Evolutionary conservation across 352 stramenopile species (phyloP), one percentile per base, ranked within the genome.

Genomic region (Saprolegnia diclina): DNA sequence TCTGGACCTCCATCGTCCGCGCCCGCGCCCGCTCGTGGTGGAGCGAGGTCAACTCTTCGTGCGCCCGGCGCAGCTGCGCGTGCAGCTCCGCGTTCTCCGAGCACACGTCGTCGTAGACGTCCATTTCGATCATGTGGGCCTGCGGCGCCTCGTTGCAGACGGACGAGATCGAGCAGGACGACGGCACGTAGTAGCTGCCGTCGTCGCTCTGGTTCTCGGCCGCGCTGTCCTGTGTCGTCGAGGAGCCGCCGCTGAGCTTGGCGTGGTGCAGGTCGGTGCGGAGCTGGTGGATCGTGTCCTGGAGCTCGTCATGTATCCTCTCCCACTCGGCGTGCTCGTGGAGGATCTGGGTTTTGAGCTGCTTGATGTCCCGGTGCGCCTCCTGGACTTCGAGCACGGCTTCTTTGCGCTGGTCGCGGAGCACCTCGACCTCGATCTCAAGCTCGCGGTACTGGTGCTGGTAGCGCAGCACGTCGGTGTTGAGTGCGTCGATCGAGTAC

Each of bases 401-500:
- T 26, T 24, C 38, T 24, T 64, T 65, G 38, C 37, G 63, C 63
- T 87, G 77, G 42, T 79, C 72, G 26, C 76, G 76, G 32, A 73
- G 69, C 45, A 67, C 56, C 37, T 75, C 48, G 19, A 91, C 71
- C 64, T 81, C 79, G 2, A 75, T 59, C 9, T 56, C 62, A 14
- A 92, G 67, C n/a, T 75, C 76, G 5, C 79, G 81, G 0, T 74
- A 73, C 57, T 89, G 79, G 40, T 65, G 29, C 56, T 72, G n/a
- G 40, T 68, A 75, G 71, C 89, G 76, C 40, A 90, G 73, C 55
- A 80, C 71, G 24, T 72, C 73, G n/a, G 78, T 74, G 10, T 79
- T 80, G 45, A 93, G 72, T 14, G 82, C 80, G 19, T 56, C 63
- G 4, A 86, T 81, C 61, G 91, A 80, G 44, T 82, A 77, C 38